Conservation (phyloP, 148 eudicot species). For the Tetragonia tetragonoides region DNA sequence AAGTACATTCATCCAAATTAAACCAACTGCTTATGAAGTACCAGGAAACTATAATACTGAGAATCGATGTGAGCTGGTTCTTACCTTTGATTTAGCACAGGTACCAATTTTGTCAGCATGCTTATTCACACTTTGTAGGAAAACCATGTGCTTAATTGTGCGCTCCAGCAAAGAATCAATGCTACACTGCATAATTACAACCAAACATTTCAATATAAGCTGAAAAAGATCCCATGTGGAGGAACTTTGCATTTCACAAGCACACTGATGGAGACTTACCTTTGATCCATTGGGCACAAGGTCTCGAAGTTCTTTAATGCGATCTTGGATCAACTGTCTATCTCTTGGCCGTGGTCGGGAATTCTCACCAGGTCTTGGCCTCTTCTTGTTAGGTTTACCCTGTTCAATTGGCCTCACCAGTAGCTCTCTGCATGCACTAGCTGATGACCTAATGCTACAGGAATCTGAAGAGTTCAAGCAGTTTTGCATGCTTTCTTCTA, state of each 20-base stretch:
- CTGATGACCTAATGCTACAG: slow-evolving; percentile 42
- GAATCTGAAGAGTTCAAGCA: slow-evolving; percentile 57
- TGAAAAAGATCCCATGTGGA: background rate
- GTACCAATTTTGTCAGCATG: slow-evolving; percentile 73
- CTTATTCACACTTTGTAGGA: slow-evolving; percentile 71
- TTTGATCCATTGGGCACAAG: slow-evolving; percentile 92
- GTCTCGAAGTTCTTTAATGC: slow-evolving; percentile 80
- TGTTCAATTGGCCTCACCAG: slow-evolving; percentile 42
- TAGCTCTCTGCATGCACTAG: slow-evolving; percentile 52
- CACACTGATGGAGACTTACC: slow-evolving; percentile 35
- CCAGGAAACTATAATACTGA: background rate
- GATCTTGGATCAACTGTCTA: slow-evolving; percentile 92
- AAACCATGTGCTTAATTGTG: slow-evolving; percentile 89
- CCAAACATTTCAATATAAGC: slow-evolving; percentile 28
- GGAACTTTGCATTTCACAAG: background rate
- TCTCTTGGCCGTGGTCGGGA: slow-evolving; percentile 93
- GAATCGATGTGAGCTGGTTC: background rate
- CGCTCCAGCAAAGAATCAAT: slow-evolving; percentile 92
- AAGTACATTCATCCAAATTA: background rate
- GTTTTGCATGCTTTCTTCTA: slow-evolving; percentile 45
- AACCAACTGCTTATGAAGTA: background rate
- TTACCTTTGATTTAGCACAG: slow-evolving; percentile 63
- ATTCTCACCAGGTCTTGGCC: slow-evolving; percentile 85
- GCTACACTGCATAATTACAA: slow-evolving; percentile 67
- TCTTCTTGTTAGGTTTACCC: slow-evolving; percentile 53